These are phyloP conservation scores for Pythium oligandrum DNA, from an alignment of 352 stramenopile genomes.

Conservation along the genomic window DNA sequence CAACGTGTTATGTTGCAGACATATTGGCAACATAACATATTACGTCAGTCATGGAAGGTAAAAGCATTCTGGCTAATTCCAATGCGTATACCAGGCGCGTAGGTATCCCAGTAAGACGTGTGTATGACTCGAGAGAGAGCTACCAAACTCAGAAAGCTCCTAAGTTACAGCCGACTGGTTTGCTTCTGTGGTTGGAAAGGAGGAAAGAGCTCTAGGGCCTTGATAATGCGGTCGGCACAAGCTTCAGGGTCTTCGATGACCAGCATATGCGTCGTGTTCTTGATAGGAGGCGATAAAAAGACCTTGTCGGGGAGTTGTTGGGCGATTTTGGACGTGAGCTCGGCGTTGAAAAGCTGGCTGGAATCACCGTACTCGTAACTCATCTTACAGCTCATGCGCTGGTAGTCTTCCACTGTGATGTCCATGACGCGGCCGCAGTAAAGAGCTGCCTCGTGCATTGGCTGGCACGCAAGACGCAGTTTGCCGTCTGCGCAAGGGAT, in stretches of 20 bases:
- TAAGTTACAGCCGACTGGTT: no score
- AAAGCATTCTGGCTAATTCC: no score
- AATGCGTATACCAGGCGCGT: no score
- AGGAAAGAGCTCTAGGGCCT: conserved; percentile 6
- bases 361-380: conserved; percentile 8
- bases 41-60: no score
- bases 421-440: conserved; percentile 10
- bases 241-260: conserved; percentile 8
- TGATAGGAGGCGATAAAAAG: conserved; percentile 1
- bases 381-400: conserved; percentile 6
- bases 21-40: no score
- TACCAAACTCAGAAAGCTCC: no score
- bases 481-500: no score
- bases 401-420: conserved; percentile 5
- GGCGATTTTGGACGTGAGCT: neutral
- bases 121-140: no score
- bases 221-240: conserved; percentile 9
- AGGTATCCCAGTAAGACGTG: no score
- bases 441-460: conserved; percentile 1
- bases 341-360: conserved; percentile 7
- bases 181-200: conserved; percentile 1
- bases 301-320: conserved; percentile 6
- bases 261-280: conserved; percentile 12
- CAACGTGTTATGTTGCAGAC: neutral
- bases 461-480: no score